Evolutionary conservation across 352 stramenopile species (phyloP).

Genomic region (Phytopythium chamaehyphon): DNA sequence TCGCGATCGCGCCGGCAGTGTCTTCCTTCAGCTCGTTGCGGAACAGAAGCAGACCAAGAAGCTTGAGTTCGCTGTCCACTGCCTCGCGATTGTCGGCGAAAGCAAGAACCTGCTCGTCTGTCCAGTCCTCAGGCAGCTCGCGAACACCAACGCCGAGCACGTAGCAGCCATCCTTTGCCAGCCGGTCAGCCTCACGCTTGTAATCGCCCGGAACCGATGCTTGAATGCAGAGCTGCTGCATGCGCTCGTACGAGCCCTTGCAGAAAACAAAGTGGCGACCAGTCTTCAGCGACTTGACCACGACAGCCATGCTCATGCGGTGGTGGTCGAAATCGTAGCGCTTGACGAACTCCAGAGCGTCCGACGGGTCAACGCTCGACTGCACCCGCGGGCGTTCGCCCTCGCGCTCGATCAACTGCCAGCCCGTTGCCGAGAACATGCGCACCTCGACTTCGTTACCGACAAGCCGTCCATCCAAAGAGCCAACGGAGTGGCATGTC

Average conservation of each 20-base stretch:
- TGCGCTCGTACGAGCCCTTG: slow-evolving; percentile 70
- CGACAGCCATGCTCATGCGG: slow-evolving; percentile 75
- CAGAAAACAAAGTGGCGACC: slow-evolving; percentile 48
- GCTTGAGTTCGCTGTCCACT: slow-evolving; percentile 42
- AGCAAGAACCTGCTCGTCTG: slow-evolving; percentile 14
- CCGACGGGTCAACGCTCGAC: slow-evolving; percentile 10
- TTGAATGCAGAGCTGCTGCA: slow-evolving; percentile 36
- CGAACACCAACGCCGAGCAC: slow-evolving; percentile 52
- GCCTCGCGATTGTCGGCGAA: slow-evolving; percentile 34
- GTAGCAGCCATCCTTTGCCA: slow-evolving; percentile 64
- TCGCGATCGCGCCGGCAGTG: slow-evolving; percentile 43
- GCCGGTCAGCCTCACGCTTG: slow-evolving; percentile 19
- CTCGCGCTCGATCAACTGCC: slow-evolving; percentile 29
- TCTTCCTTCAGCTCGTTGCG: slow-evolving; percentile 71
- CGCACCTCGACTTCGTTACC: slow-evolving; percentile 72
- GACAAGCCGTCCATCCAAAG: slow-evolving; percentile 37
- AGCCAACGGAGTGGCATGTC: slow-evolving; percentile 55
- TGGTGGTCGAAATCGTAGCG: slow-evolving; percentile 81
- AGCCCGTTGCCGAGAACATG: slow-evolving; percentile 64
- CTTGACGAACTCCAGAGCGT: slow-evolving; percentile 53
- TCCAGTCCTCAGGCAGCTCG: slow-evolving; percentile 19
- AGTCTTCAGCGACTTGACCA: slow-evolving; percentile 39
- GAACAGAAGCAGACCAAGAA: slow-evolving; percentile 71
- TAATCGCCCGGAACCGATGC: slow-evolving; percentile 58
- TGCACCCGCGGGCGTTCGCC: slow-evolving; percentile 14